Evolutionary conservation across 305 asterid genomes (phyloP).

Genomic region (Rubia occidens): DNA sequence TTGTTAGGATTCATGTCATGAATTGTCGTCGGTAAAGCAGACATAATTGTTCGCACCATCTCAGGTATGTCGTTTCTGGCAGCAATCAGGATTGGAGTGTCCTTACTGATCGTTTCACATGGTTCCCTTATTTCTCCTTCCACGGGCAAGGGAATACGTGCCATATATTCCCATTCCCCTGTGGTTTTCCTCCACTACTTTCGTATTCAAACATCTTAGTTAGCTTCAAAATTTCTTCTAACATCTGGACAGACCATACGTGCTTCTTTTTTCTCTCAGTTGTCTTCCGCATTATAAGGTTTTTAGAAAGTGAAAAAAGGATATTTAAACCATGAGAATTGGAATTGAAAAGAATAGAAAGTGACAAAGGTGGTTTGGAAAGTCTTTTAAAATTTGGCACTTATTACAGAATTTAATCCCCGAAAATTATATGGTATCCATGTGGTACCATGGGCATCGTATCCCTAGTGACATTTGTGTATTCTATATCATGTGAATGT

Average conservation of each 20-base stretch:
- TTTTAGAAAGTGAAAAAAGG: no score
- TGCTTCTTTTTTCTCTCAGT: conserved; percentile 26
- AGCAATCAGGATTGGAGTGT: conserved; percentile 11
- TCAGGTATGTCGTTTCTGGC: conserved; percentile 21
- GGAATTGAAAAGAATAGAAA: no score
- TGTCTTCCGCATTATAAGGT: conserved; percentile 17
- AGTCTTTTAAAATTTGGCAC: no score
- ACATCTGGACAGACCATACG: conserved; percentile 25
- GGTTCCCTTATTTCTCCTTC: background rate
- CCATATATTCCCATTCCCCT: no score
- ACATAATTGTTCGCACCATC: conserved; percentile 15
- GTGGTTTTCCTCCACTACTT: conserved; percentile 1
- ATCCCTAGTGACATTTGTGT: no score
- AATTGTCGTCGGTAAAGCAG: conserved; percentile 13
- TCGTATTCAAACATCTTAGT: background rate
- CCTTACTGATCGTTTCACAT: background rate
- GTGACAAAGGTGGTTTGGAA: no score
- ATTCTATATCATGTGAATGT: no score
- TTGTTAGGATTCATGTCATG: conserved; percentile 21
- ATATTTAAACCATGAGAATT: background rate
- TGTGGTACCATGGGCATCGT: no score
- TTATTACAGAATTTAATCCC: no score
- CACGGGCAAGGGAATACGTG: background rate
- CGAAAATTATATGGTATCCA: no score
- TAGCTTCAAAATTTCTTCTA: conserved; percentile 19